Conservation (phyloP, 805 yeast species). For the Candida odintsovae region DNA sequence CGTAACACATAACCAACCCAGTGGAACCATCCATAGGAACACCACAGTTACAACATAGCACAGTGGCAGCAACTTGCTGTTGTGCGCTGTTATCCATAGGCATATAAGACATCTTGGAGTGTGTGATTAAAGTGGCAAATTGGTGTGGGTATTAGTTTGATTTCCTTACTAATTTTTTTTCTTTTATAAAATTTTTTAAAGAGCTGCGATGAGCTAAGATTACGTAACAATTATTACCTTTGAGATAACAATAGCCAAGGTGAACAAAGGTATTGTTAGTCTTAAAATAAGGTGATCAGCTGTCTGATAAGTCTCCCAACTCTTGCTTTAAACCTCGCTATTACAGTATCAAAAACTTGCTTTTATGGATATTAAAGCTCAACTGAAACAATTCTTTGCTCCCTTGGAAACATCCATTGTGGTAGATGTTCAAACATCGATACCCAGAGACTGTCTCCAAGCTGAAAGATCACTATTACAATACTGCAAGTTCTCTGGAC, state of each 20-base stretch:
- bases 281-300: no score
- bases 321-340: no score
- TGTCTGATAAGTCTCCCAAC: no score
- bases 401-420: neutral
- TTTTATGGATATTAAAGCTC: neutral
- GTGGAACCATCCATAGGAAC: conserved; percentile 94
- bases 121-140: neutral
- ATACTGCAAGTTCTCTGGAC: conserved; percentile 17
- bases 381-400: neutral
- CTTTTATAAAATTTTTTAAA: neutral
- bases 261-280: no score
- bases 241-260: no score
- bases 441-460: conserved; percentile 24
- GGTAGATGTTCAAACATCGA: conserved; percentile 5
- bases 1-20: conserved; percentile 94
- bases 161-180: neutral
- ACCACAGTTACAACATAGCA: conserved; percentile 97
- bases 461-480: conserved; percentile 22
- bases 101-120: conserved; percentile 28
- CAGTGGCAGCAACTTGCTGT: conserved; percentile 58
- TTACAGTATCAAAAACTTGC: no score
- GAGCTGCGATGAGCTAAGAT: neutral
- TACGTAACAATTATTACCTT: neutral
- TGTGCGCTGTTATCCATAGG: conserved; percentile 32
- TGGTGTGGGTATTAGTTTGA: neutral